A percentile compares a stretch with the other conserved stretches of the same genome.
Conservation (phyloP, 192 early-diverging fungal genomes). For the Coemansia sp. region DNA sequence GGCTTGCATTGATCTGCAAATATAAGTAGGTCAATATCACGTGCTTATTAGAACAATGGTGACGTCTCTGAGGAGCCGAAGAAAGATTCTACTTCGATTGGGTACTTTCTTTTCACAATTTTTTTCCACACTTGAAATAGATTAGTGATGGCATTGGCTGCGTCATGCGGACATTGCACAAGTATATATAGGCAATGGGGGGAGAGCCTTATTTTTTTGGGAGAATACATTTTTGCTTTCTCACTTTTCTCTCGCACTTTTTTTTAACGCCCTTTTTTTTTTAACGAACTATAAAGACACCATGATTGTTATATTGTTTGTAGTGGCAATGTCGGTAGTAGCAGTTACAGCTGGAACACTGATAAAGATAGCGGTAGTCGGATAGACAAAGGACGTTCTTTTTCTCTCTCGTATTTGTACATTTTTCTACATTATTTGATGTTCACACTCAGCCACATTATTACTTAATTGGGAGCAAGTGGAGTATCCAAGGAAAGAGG, state of each 20-base stretch:
- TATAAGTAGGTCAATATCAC: neutral
- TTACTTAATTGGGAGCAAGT: neutral
- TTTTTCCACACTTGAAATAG: neutral
- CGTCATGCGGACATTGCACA: slow-evolving; percentile 1
- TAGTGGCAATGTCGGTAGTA: slow-evolving; percentile 38
- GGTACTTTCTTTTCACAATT: neutral
- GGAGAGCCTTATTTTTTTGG: neutral
- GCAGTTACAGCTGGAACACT: slow-evolving; percentile 43
- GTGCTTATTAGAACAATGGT: neutral
- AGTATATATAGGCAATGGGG: neutral
- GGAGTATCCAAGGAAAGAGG: neutral
- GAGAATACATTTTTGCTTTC: neutral
- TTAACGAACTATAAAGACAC: neutral
- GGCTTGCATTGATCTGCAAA: slow-evolving; percentile 3
- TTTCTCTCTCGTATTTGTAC: neutral
- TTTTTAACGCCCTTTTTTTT: neutral
- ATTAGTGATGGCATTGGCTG: neutral
- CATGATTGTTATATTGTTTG: slow-evolving; percentile 53
- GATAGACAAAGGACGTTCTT: slow-evolving; percentile 4
- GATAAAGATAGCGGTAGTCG: slow-evolving; percentile 35
- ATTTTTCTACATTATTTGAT: neutral
- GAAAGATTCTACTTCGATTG: neutral
- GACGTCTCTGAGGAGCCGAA: neutral
- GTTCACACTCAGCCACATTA: too few relatives aligned
- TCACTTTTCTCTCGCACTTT: neutral